Evolutionary conservation across 331 rosid species (phyloP), one percentile per base, ranked within the genome.

Genomic region (Malus hybrid): DNA sequence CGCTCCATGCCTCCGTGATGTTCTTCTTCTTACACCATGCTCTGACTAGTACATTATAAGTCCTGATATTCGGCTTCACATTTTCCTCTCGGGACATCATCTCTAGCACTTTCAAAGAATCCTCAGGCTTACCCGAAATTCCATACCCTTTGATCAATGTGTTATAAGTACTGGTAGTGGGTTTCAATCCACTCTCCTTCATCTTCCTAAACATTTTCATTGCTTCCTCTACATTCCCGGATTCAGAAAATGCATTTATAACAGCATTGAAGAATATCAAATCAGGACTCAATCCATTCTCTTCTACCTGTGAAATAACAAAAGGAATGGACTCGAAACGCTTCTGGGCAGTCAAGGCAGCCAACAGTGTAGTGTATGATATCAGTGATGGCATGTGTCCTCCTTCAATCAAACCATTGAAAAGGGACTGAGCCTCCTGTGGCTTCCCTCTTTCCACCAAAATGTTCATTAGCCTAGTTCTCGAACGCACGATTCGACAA

Each of bases 131-230:
- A 81, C 96, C 85, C 4, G 82, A 88, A 71, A 88, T 84, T 70
- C 96, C 96, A 71, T 84, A 88, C 73, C 96, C 93, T 85, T 91
- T 88, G 65, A 91, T 91, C 68, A 91, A 81, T 7, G 90, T 79
- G 79, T 91, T 87, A 22, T 86, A 88, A 68, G 92, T 91, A 78
- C 88, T 71, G 61, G 83, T 81, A 33, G 79, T 71, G 14, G 88
- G 93, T 66, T 68, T 76, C 53, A 88, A 50, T 77, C 91, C 93
- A 85, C 86, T 84, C 55, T 80, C 80, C 87, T 82, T 85, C 93
- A 90, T 90, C 77, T 90, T 85, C 80, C 74, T 70, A 28, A 90
- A 72, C 64, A 81, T 64, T 74, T 77, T 79, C 87, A 84, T 79
- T 76, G 93, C 93, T 80, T 90, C 89, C 75, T 88, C 88, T 72